Evolutionary conservation across 148 eudicot species (phyloP), one percentile per base, ranked within the genome.

Genomic region (Vaccinium corymbosum): DNA sequence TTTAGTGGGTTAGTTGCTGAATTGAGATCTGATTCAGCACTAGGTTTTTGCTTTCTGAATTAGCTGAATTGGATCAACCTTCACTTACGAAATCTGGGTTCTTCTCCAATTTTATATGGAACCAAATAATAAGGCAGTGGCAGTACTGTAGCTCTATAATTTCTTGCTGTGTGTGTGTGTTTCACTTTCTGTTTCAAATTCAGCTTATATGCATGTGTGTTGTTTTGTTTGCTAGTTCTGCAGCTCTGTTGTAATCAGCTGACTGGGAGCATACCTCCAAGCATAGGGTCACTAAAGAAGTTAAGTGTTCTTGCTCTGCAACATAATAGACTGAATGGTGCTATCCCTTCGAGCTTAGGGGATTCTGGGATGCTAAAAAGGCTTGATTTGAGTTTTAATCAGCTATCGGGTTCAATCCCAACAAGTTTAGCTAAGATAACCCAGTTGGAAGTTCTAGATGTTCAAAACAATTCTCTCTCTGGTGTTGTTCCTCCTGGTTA

Each of bases 401-500:
- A 75, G 32, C 94, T 97, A 56, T 91, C 93, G 15, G 99, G 97
- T n/a, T 83, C 92, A 32, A 89, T 97, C 73, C 99, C 98, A 42
- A 16, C 20, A 19, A 80, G 79, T 76, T 76, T 95, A 81, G 91
- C 92, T 79, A 86, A 86, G 73, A 70, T 85, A 55, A 89, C 92
- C 52, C 85, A 55, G 12, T 88, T 97, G 66, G 88, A 89, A 68
- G 78, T 79, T 64, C 82, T 97, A 20, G 94, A 97, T 61, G 88
- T 97, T 46, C 90, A 86, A 64, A 97, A 93, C 90, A 97, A 97
- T 84, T 87, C 92, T 15, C 94, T 97, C 56, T 84, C 93, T 22
- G 99, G 99, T 32, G 85, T 85, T 14, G 89, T 95, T 50, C 96
- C 98, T 46, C 27, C 90, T 57, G 93, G 99, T 95, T 95, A 80